phyloP scores from a whole-genome alignment of 1,139 yeast species.

The Pneumocystis canis region DNA sequence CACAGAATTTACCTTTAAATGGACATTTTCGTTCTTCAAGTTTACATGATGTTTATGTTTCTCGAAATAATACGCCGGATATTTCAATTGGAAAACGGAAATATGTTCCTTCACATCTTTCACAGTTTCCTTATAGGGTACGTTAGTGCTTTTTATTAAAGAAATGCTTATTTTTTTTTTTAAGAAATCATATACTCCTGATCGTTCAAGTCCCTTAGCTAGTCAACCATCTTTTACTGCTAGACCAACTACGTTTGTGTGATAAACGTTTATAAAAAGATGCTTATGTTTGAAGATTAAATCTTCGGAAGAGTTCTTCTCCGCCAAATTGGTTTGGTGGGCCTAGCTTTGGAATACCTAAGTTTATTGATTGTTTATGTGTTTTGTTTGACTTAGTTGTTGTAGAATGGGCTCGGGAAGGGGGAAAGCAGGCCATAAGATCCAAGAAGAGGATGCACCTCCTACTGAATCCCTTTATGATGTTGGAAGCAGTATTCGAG shows the following conservation, averaged over 20 bases:
- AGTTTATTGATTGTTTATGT: neutral
- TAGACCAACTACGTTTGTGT: neutral
- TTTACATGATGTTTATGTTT: neutral
- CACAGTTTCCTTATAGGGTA: neutral
- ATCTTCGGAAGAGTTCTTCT: slow-evolving; percentile 2
- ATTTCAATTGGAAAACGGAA: neutral
- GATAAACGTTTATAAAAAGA: neutral
- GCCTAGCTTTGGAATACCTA: slow-evolving; percentile 14
- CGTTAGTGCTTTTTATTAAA: neutral
- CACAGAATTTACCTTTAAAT: neutral
- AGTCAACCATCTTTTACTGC: neutral
- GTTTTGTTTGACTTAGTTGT: neutral
- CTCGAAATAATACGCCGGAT: neutral
- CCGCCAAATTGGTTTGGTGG: slow-evolving; percentile 12
- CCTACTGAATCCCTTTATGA: slow-evolving; percentile 14
- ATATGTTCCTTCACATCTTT: neutral
- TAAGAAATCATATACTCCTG: neutral
- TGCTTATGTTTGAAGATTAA: neutral
- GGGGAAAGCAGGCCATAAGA: slow-evolving; percentile 2
- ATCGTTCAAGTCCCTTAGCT: neutral
- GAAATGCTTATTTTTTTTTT: neutral
- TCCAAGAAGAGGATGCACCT: slow-evolving; percentile 11
- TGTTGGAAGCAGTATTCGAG: slow-evolving; percentile 6
- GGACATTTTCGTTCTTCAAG: neutral
- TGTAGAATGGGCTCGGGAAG: slow-evolving; percentile 1